A percentile compares a stretch with the other conserved stretches of the same genome.
phyloP scores from a whole-genome alignment of 2,329 filamentous ascomycete species.

The Epichloe sp. region DNA sequence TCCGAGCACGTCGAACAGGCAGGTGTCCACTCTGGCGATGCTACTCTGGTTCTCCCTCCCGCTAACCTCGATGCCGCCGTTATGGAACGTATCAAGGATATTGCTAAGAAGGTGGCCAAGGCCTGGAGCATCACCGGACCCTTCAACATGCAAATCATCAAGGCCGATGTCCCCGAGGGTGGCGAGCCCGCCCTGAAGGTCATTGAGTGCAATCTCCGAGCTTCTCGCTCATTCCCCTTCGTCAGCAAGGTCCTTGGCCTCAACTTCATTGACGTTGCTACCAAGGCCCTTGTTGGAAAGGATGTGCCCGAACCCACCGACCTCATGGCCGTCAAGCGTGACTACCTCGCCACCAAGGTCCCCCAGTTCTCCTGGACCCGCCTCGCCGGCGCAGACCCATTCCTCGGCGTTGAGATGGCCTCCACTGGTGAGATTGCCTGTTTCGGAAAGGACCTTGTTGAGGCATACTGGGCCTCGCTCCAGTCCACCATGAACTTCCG shows the following conservation, averaged over 20 bases:
- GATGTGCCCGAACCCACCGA: slow-evolving; percentile 76
- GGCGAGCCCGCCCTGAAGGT: slow-evolving; percentile 75
- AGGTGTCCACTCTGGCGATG: slow-evolving; percentile 95
- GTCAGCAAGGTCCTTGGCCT: slow-evolving; percentile 91
- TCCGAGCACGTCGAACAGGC: slow-evolving; percentile 95
- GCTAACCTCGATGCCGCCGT: slow-evolving; percentile 61
- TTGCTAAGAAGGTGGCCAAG: slow-evolving; percentile 89
- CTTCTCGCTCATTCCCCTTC: slow-evolving; percentile 95
- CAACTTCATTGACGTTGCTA: slow-evolving; percentile 95
- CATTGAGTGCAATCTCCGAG: slow-evolving; percentile 95
- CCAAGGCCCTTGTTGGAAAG: slow-evolving; percentile 77
- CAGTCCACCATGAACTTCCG: slow-evolving; percentile 99
- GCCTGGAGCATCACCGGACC: slow-evolving; percentile 96
- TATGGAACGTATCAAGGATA: slow-evolving; percentile 84
- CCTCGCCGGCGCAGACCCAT: slow-evolving; percentile 91
- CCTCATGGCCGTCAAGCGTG: slow-evolving; percentile 76
- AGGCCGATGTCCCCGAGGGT: slow-evolving; percentile 64
- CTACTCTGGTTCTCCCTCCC: slow-evolving; percentile 85
- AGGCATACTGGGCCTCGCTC: slow-evolving; percentile 94
- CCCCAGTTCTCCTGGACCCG: slow-evolving; percentile 99
- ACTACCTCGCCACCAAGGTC: slow-evolving; percentile 94
- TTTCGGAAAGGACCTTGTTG: slow-evolving; percentile 89
- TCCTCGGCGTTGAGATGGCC: slow-evolving; percentile 95
- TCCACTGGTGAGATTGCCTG: slow-evolving; percentile 97
- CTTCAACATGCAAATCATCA: slow-evolving; percentile 99